phyloP scores from a whole-genome alignment of 257 asterid species.

The Anisodus tanguticus region DNA sequence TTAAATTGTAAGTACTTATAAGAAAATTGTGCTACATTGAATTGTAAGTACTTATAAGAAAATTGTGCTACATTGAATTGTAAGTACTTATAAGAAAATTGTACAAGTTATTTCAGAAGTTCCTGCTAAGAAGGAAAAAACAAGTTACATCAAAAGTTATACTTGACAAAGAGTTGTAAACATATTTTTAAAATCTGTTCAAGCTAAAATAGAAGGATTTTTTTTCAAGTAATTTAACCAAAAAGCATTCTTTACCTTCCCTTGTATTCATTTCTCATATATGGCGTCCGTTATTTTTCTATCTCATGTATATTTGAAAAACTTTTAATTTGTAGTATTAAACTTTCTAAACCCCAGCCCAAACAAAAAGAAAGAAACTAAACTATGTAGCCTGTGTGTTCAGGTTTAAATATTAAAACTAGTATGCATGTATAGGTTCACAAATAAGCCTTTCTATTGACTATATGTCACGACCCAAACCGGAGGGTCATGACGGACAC shows the following conservation, averaged over 20 bases:
- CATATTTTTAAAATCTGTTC: not conserved
- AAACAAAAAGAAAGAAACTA: not conserved
- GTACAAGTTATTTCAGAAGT: not conserved
- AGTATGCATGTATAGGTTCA: not conserved
- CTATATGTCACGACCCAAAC: too few relatives aligned
- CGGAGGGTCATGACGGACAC: too few relatives aligned
- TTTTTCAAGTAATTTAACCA: not conserved
- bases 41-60: not conserved
- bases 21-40: not conserved
- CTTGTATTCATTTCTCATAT: not conserved
- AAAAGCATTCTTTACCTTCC: not conserved
- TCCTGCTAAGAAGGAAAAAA: not conserved
- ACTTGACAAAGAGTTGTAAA: not conserved
- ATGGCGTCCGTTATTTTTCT: not conserved
- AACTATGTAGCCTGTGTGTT: not conserved
- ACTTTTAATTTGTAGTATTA: not conserved
- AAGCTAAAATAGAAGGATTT: not conserved
- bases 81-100: not conserved
- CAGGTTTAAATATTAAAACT: conserved; percentile 5
- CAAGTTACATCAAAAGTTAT: not conserved
- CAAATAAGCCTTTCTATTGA: not conserved
- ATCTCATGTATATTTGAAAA: not conserved
- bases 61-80: not conserved
- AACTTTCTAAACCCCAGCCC: not conserved
- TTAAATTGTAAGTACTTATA: not conserved